phyloP scores from a whole-genome alignment of 441 rosid species.

The Eugenia klotzschiana region DNA sequence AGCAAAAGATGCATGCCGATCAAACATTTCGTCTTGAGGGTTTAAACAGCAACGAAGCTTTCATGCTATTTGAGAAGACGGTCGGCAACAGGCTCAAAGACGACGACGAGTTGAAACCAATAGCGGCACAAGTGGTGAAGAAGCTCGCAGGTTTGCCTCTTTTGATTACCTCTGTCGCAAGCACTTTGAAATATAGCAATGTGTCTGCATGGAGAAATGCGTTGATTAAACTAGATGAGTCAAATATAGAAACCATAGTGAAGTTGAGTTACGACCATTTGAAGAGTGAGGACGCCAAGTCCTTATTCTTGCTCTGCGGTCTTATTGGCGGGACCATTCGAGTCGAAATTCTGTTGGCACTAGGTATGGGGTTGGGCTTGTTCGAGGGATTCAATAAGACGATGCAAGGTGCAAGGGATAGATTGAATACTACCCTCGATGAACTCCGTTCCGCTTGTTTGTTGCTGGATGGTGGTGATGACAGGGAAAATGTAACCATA shows the following conservation, averaged over 20 bases:
- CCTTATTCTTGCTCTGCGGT: background rate
- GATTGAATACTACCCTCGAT: background rate
- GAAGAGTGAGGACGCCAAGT: background rate
- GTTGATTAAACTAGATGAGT: fast-evolving
- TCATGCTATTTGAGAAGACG: fast-evolving
- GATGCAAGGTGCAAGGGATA: no score
- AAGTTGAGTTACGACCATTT: background rate
- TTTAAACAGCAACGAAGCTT: fast-evolving
- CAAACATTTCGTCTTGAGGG: fast-evolving
- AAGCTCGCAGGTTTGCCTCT: background rate
- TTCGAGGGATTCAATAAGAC: no score
- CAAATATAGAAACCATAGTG: background rate
- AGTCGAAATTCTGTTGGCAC: no score
- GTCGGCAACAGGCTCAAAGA: fast-evolving
- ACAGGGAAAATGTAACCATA: background rate
- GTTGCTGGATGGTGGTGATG: background rate
- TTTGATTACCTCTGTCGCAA: fast-evolving
- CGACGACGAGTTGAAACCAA: fast-evolving
- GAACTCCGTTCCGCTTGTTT: background rate
- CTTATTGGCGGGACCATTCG: no score
- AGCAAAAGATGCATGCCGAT: fast-evolving
- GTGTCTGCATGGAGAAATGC: fast-evolving
- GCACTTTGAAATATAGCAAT: fast-evolving
- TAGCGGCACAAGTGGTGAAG: fast-evolving
- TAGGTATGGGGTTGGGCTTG: no score